Percentiles rank a stretch among this genome's conserved stretches.
phyloP scores from a whole-genome alignment of 768 basidiomycete species.

The Podaxis sp. region DNA sequence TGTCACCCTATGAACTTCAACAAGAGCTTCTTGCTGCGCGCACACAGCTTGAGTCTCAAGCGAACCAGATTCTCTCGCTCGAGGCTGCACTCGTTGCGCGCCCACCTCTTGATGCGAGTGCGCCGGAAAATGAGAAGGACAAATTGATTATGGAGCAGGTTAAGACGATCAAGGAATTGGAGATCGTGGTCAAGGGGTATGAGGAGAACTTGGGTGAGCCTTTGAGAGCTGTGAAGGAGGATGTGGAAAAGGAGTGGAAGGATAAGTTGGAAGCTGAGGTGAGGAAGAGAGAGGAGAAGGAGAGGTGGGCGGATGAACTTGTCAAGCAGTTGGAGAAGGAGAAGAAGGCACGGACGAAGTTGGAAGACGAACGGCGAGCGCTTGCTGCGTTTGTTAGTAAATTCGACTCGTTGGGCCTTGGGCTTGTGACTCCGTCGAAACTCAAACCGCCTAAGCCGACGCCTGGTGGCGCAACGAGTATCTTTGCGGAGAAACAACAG shows the following conservation, averaged over 20 bases:
- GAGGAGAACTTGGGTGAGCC: constrained; percentile 73
- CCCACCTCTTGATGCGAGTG: constrained; percentile 59
- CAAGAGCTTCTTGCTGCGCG: constrained; percentile 82
- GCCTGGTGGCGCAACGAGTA: constrained; percentile 45
- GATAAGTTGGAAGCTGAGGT: constrained; percentile 55
- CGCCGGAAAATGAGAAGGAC: constrained; percentile 72
- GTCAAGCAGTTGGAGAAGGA: constrained; percentile 77
- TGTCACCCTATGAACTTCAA: constrained; percentile 86
- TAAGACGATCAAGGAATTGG: constrained; percentile 74
- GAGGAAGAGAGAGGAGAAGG: constrained; percentile 60
- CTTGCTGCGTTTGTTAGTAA: constrained; percentile 77
- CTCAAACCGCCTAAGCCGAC: constrained; percentile 45
- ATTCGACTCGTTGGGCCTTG: constrained; percentile 70
- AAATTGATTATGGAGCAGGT: constrained; percentile 67
- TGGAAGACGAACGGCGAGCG: constrained; percentile 77
- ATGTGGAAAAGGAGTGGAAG: constrained; percentile 72
- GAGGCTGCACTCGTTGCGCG: constrained; percentile 73
- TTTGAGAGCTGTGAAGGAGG: constrained; percentile 59
- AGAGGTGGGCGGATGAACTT: constrained; percentile 70
- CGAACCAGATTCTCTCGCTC: constrained; percentile 78
- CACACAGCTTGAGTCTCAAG: constrained; percentile 74
- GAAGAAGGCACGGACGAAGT: constrained; percentile 58
- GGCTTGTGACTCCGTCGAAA: constrained; percentile 35
- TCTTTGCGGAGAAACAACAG: constrained; percentile 43
- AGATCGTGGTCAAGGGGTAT: constrained; percentile 64